Conservation (phyloP, 2,329 filamentous ascomycete genomes). For the Volutella citrinella region DNA sequence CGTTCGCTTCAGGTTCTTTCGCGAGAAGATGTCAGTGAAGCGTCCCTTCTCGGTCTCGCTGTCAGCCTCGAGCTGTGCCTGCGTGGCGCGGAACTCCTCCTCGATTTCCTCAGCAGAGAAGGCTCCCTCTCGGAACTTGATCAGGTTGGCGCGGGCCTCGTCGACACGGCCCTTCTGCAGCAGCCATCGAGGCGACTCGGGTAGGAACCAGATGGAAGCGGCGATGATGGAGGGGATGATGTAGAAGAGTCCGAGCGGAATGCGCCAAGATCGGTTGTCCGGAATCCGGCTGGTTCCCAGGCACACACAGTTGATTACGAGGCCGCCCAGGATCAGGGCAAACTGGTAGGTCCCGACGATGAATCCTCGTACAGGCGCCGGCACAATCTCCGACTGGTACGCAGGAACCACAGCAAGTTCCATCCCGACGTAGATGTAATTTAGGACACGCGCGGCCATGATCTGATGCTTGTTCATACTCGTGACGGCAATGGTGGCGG, state of each 20-base stretch:
- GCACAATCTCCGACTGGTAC: constrained; percentile 33
- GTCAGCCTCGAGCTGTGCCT: constrained; percentile 10
- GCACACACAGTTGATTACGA: constrained; percentile 24
- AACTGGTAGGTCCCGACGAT: constrained; percentile 34
- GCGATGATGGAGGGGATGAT: constrained; percentile 16
- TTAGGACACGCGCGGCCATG: constrained; percentile 20
- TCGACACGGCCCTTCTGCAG: constrained; percentile 15
- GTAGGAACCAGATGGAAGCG: constrained; percentile 17
- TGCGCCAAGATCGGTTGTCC: constrained; percentile 19
- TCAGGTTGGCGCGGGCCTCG: constrained; percentile 12
- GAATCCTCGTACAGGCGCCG: constrained; percentile 28
- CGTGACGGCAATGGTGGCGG: constrained; percentile 18
- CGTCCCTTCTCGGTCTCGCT: constrained; percentile 17
- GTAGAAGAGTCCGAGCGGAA: constrained; percentile 21
- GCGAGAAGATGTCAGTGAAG: constrained; percentile 4
- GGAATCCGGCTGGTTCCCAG: constrained; percentile 16
- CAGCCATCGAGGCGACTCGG: constrained; percentile 25
- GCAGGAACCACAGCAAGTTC: constrained; percentile 29
- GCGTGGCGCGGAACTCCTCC: constrained; percentile 10
- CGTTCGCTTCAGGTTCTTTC: constrained; percentile 20
- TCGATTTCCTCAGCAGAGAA: constrained; percentile 19
- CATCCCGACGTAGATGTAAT: constrained; percentile 23
- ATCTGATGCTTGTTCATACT: constrained; percentile 16
- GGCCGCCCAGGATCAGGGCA: constrained; percentile 22
- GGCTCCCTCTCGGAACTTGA: constrained; percentile 7